These are phyloP conservation scores for Musa beccarii DNA, from an alignment of 176 grass and related monocot genomes.

Conservation along the genomic window DNA sequence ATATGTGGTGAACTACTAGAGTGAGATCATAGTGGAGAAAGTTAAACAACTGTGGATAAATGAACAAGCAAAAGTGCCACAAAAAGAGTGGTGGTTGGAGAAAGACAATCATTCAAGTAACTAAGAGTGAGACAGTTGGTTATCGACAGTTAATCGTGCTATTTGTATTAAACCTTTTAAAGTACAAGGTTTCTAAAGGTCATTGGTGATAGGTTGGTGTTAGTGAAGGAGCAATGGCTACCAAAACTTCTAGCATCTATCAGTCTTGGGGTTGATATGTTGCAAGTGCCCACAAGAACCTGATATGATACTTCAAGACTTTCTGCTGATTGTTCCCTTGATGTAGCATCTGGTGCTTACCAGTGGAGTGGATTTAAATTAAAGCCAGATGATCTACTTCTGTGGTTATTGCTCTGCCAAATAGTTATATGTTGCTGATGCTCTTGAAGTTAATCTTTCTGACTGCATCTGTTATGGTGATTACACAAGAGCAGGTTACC, in stretches of 20 bases:
- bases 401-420: background rate
- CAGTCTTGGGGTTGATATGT: background rate
- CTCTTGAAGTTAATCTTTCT: too few species aligned
- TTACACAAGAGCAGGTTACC: too few species aligned
- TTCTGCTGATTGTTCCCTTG: too few species aligned
- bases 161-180: background rate
- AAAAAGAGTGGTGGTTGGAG: constrained; percentile 9
- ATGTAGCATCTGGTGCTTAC: too few species aligned
- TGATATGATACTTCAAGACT: background rate
- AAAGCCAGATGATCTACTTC: background rate
- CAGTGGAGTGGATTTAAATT: background rate
- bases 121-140: background rate
- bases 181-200: background rate
- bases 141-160: background rate
- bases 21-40: background rate
- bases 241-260: background rate
- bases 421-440: too few species aligned
- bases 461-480: too few species aligned
- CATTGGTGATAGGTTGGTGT: too few species aligned
- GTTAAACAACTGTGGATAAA: background rate
- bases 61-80: background rate
- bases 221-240: background rate
- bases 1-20: background rate
- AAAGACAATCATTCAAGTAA: background rate
- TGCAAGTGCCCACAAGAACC: background rate